Base-by-base conservation (phyloP, 306 rosid species). In the Citrullus mucosospermus region DNA sequence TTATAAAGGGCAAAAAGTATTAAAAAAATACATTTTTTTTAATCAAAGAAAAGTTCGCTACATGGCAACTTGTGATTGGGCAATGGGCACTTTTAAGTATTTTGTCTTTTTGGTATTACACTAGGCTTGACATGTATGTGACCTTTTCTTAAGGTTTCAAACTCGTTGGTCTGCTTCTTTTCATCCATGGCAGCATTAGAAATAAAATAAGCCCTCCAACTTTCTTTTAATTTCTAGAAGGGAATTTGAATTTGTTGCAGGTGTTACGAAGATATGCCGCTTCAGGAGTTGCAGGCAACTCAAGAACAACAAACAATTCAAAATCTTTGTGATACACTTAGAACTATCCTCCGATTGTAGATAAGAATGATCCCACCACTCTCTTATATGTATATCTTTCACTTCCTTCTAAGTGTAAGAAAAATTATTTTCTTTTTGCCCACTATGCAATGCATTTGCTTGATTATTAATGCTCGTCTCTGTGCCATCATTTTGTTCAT, bases 241-340 rank as follows among this genome's bases (percentile, higher is more conserved):
- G 76, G 15, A 48, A 48, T 46, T 46, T 46, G 60, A 78, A 43
- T 79, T 76, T 79, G 75, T 22, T 86, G 76, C 80, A 95, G 99
- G 97, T 95, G 97, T 85, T 95, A 90, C 5, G 99, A 95, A 84
- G 99, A 95, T 82, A 91, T 95, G 97, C 96, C 99, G 13, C 91
- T 95, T 28, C 97, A 89, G 83, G 99, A 95, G 78, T 55, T 90
- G 86, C 99, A 95, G 84, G 99, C 92, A 70, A 83, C 88, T 53
- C 97, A 92, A 83, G 97, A 92, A 78, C 97, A 92, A 78, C 97
- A 88, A 75, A 92, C 99, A 20, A 92, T 95, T 83, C 97, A 95
- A 85, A 92, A 91, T 85, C 93, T 95, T 43, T 91, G 91, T 25
- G 97, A 95, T 82, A 92, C 97, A 13, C 90, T 92, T 20, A 81